Conservation (phyloP, 2,329 filamentous ascomycete species). For the Alternaria viburni region DNA sequence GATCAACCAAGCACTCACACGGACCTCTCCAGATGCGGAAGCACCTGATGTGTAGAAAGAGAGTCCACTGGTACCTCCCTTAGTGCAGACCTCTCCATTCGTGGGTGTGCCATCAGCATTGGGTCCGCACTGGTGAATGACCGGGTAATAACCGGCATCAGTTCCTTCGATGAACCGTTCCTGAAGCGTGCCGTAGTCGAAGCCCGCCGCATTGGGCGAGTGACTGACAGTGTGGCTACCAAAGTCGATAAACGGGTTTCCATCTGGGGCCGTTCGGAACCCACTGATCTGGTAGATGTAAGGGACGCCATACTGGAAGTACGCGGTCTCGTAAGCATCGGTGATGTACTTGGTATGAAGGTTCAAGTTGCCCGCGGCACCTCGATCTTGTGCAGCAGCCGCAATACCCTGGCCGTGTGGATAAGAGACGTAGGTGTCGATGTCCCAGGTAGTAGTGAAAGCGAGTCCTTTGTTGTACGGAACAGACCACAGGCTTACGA, state of each 20-base stretch:
- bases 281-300: constrained; percentile 14
- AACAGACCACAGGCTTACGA: constrained; percentile 11
- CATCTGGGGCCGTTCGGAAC: constrained; percentile 6
- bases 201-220: constrained; percentile 9
- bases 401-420: constrained; percentile 13
- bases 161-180: constrained; percentile 5
- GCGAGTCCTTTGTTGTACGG: constrained; percentile 14
- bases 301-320: constrained; percentile 12
- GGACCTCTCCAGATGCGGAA: constrained; percentile 10
- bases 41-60: constrained; percentile 8
- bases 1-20: constrained; percentile 8
- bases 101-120: constrained; percentile 3
- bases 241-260: constrained; percentile 11
- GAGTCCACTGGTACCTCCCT: constrained; percentile 11
- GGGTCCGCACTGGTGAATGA: constrained; percentile 10
- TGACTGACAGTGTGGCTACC: constrained; percentile 13
- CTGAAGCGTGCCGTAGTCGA: constrained; percentile 2
- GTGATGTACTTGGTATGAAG: constrained; percentile 13
- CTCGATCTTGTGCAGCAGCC: constrained; percentile 10
- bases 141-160: neutral
- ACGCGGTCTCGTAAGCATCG: constrained; percentile 11
- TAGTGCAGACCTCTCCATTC: neutral
- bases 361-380: constrained; percentile 10
- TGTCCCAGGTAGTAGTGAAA: constrained; percentile 13
- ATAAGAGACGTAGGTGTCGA: constrained; percentile 14